Percentiles rank a stretch among this genome's conserved stretches.
Evolutionary conservation across 805 yeast species (phyloP).

Genomic region (Zygotorulaspora chibaensis): DNA sequence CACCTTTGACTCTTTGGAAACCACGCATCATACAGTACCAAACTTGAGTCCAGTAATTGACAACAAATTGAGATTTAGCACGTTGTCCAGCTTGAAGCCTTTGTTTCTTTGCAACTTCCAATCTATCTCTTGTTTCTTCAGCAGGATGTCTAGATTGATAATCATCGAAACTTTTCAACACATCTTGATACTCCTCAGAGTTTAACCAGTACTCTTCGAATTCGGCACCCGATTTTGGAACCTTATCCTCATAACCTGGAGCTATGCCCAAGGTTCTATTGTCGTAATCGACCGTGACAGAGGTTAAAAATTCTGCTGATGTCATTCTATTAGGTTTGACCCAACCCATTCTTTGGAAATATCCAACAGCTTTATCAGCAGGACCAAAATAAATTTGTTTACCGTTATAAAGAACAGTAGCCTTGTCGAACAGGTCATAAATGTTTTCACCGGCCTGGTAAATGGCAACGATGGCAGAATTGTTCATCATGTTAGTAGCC

Average conservation of each 20-base stretch:
- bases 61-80: conserved; percentile 39
- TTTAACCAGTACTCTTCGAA: conserved; percentile 57
- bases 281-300: conserved; percentile 58
- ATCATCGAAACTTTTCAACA: conserved; percentile 38
- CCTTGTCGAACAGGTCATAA: conserved; percentile 56
- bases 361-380: conserved; percentile 47
- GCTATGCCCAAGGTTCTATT: conserved; percentile 46
- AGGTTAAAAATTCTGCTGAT: conserved; percentile 62
- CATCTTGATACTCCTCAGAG: conserved; percentile 48
- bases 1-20: conserved; percentile 51
- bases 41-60: conserved; percentile 47
- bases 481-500: conserved; percentile 50
- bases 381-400: conserved; percentile 60
- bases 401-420: conserved; percentile 57
- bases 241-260: conserved; percentile 47
- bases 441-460: conserved; percentile 67
- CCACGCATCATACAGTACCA: conserved; percentile 51
- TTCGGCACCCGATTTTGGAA: conserved; percentile 54
- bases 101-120: conserved; percentile 40
- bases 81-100: conserved; percentile 41
- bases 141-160: conserved; percentile 42
- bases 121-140: conserved; percentile 38
- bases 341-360: conserved; percentile 58
- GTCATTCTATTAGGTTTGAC: conserved; percentile 60
- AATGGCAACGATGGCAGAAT: conserved; percentile 60